Evolutionary conservation across 2,329 filamentous ascomycete genomes (phyloP).

Genomic region (Apiospora koreana): DNA sequence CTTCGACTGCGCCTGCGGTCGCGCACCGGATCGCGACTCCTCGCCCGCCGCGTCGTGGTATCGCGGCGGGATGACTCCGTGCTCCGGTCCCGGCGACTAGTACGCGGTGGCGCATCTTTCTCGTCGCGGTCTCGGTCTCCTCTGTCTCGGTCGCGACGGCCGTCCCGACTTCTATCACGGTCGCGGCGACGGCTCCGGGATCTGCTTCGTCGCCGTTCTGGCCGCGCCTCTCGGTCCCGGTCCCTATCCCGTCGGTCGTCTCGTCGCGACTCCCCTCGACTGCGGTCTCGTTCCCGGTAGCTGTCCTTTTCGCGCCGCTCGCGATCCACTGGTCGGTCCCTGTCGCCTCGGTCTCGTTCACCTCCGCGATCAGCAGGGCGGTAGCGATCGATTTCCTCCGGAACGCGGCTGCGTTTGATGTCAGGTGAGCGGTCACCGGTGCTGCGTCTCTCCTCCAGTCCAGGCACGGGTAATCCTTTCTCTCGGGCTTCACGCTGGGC

Average conservation of each 20-base stretch:
- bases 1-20: conserved; percentile 26
- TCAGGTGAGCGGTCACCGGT: conserved; percentile 46
- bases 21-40: conserved; percentile 22
- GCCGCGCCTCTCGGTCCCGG: conserved; percentile 28
- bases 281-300: conserved; percentile 20
- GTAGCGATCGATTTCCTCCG: conserved; percentile 42
- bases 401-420: conserved; percentile 36
- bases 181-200: conserved; percentile 36
- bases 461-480: conserved; percentile 59
- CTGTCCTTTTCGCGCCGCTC: not conserved
- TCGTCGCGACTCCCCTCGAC: conserved; percentile 19
- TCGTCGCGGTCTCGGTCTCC: conserved; percentile 27
- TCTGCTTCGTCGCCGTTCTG: conserved; percentile 23
- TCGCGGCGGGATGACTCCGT: conserved; percentile 18
- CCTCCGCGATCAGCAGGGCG: conserved; percentile 15
- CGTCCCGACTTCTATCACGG: conserved; percentile 32
- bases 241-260: conserved; percentile 23
- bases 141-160: conserved; percentile 34
- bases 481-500: conserved; percentile 61
- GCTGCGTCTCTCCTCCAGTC: conserved; percentile 55
- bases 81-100: conserved; percentile 22
- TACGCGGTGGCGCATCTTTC: conserved; percentile 35
- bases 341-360: conserved; percentile 18
- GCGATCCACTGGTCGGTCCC: conserved; percentile 12
- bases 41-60: conserved; percentile 15